Evolutionary conservation across 2,329 filamentous ascomycete species (phyloP).

Genomic region (Tolypocladium tundrense): DNA sequence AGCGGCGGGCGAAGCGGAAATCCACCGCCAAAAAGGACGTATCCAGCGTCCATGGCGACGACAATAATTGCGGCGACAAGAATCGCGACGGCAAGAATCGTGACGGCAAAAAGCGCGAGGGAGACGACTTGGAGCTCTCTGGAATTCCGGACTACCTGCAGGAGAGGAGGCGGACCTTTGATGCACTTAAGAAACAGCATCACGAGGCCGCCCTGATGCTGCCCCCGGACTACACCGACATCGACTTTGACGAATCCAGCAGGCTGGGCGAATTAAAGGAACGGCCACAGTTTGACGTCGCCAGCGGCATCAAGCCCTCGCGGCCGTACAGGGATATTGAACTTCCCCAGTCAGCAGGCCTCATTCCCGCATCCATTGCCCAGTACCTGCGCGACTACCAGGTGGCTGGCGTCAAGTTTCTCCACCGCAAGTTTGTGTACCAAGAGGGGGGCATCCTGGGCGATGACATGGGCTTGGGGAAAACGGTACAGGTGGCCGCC

Average conservation of each 20-base stretch:
- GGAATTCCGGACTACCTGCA: slow-evolving; percentile 65
- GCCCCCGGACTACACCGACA: slow-evolving; percentile 65
- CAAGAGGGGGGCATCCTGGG: slow-evolving; percentile 86
- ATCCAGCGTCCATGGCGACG: slow-evolving; percentile 13
- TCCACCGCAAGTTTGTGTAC: slow-evolving; percentile 82
- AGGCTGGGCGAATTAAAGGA: slow-evolving; percentile 38
- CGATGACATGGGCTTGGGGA: slow-evolving; percentile 96
- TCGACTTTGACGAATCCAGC: slow-evolving; percentile 52
- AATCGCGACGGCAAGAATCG: no score
- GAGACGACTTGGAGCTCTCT: slow-evolving; percentile 37
- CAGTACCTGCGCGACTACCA: slow-evolving; percentile 92
- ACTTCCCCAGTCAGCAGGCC: slow-evolving; percentile 62
- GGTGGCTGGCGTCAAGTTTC: slow-evolving; percentile 70
- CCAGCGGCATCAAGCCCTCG: slow-evolving; percentile 49
- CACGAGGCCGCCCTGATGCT: slow-evolving; percentile 61
- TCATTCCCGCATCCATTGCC: slow-evolving; percentile 81
- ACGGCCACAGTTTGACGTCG: slow-evolving; percentile 55
- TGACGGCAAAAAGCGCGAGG: slow-evolving; percentile 23
- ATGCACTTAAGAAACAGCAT: slow-evolving; percentile 46
- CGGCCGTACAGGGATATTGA: slow-evolving; percentile 65
- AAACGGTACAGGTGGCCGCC: slow-evolving; percentile 91
- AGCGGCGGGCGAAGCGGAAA: slow-evolving; percentile 16
- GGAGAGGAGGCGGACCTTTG: slow-evolving; percentile 58
- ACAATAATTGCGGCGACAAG: no score
- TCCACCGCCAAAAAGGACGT: slow-evolving; percentile 15